phyloP scores from a whole-genome alignment of 2,329 filamentous ascomycete genomes.

The Cryphonectria naterciae region DNA sequence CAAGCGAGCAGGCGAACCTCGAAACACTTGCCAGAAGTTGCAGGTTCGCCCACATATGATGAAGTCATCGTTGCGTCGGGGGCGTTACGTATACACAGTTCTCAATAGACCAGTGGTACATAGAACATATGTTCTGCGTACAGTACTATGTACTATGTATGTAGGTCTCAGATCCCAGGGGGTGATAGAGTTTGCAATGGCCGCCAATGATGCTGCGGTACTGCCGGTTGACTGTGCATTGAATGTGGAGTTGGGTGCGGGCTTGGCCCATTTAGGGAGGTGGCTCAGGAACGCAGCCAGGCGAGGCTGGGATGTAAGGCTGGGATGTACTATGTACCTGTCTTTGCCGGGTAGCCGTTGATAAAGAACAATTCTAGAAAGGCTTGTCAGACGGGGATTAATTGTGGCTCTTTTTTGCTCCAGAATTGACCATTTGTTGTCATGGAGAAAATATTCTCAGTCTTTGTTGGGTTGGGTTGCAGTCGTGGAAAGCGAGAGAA shows the following conservation, averaged over 20 bases:
- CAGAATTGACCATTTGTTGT: not conserved
- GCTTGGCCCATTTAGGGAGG: slow-evolving; percentile 15
- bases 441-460: not conserved
- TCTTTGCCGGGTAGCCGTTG: slow-evolving; percentile 3
- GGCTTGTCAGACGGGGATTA: not conserved
- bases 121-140: not conserved
- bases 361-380: slow-evolving; percentile 8
- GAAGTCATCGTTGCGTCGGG: not conserved
- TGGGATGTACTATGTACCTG: not conserved
- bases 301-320: not conserved
- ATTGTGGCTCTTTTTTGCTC: not conserved
- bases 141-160: not conserved
- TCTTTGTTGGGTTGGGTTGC: not conserved
- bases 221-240: not conserved
- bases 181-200: not conserved
- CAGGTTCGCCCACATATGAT: not conserved
- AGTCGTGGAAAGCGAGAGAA: not conserved
- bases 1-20: not conserved
- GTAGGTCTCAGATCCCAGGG: not conserved
- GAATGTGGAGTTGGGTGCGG: not conserved
- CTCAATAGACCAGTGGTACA: not conserved
- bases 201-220: not conserved
- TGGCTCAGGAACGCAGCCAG: not conserved
- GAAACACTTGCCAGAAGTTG: not conserved
- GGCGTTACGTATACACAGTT: not conserved